phyloP scores from a whole-genome alignment of 257 asterid genomes.

The Ilex asprella region DNA sequence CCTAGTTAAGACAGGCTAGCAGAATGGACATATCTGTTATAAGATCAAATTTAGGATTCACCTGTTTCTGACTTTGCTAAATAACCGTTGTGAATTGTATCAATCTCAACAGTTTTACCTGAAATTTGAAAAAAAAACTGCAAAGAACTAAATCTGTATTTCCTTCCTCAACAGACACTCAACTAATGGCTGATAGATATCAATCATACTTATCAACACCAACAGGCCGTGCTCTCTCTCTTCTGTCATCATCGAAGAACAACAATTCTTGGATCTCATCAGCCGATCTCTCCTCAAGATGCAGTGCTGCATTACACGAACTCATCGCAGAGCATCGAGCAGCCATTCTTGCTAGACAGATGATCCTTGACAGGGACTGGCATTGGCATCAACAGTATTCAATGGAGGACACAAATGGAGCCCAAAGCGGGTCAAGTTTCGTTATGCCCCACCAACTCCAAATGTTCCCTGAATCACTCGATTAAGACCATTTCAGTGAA shows the following conservation, averaged over 20 bases:
- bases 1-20: too few species aligned
- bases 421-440: background rate
- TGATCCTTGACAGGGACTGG: background rate
- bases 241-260: slow-evolving; percentile 50
- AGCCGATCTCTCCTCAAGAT: slow-evolving; percentile 35
- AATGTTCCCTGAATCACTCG: too few species aligned
- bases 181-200: too few species aligned
- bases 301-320: slow-evolving; percentile 57
- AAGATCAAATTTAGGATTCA: too few species aligned
- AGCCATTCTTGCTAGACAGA: slow-evolving; percentile 30
- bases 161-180: too few species aligned
- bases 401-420: background rate
- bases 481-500: background rate
- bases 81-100: too few species aligned
- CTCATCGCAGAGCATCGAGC: slow-evolving; percentile 65
- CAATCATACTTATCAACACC: slow-evolving; percentile 13
- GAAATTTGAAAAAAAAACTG: too few species aligned
- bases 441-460: too few species aligned
- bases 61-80: too few species aligned
- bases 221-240: slow-evolving; percentile 67
- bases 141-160: too few species aligned
- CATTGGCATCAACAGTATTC: slow-evolving; percentile 10
- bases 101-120: too few species aligned
- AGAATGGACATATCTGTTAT: too few species aligned
- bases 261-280: slow-evolving; percentile 23